Evolutionary conservation across 371 early-diverging fungal genomes (phyloP), one percentile per base, ranked within the genome.

Genomic region (Syncephalastrum racemosum): DNA sequence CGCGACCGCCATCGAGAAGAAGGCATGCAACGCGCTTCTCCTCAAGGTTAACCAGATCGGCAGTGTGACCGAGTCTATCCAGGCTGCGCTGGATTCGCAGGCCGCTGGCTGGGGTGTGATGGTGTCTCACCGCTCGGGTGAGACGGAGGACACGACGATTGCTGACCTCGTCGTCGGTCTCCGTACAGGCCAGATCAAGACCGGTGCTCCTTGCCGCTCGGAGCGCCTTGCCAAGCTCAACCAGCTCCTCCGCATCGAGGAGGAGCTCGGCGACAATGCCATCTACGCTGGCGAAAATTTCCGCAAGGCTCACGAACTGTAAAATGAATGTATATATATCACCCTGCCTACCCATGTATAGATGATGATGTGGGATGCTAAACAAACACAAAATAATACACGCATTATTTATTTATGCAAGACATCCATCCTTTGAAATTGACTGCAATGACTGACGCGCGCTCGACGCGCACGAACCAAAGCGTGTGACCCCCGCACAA

Each of bases 41-140:
- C 87, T 99, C 62, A 99, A 99, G 87, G 97, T 98, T 62, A 99
- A 99, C 88, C 99, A 99, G 80, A 98, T 99, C 68, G 99, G 99
- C 63, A 90, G 96, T 46, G 87, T 99, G 23, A 92, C 94, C 68
- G 99, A 98, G 80, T 90, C 94, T 43, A 96, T 99, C 75, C 74
- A 90, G 54, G 81, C 86, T 49, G 87, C 90, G 62, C 70, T 77
- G 53, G 75, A 88, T 63, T 73, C 90, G 58, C 84, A 87, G 73
- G 50, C 56, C 50, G 90, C 90, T 64, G 94, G 94, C 58, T 97
- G 98, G 98, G 97, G 96, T 74, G 93, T 96, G 65, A 99, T 99
- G 99, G 98, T 96, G 57, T 95, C 95, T 57, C 99, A 99, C 84
- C 90, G 99, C 64, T 95, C 96, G 44, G 99, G 98, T 60, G 99